Evolutionary conservation across 345 rosid genomes (phyloP), one percentile per base, ranked within the genome.

Genomic region (Theobroma cacao): DNA sequence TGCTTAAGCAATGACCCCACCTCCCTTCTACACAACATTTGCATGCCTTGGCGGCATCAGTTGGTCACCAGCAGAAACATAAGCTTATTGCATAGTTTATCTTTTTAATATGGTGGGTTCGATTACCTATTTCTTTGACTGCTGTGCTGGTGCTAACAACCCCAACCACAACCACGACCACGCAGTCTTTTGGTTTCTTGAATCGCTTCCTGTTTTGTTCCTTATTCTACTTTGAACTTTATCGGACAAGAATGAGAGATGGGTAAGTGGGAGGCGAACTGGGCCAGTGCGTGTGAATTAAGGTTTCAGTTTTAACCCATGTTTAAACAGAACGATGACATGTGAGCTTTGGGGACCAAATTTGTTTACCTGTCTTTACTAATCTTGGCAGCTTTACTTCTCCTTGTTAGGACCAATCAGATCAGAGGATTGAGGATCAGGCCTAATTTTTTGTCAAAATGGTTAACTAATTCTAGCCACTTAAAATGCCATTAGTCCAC

Each of bases 61-160:
- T 89, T 82, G 88, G 78, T 50, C 74, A 85, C 85, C 88, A 70
- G 61, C 79, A 20, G 76, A 55, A 24, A 13, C 22, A 78, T 9
- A 43, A 55, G 30, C 10, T 47, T 38, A 45, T 28, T 33, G 6
- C 14, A 67, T 56, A 45, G 14, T 36, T 2, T 20, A 11, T 65
- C 41, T 36, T 34, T 45, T n/a, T 41, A 61, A 10, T 38, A 38
- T n/a, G n/a, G 48, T 34, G 84, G 86, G 86, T 83, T 82, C 65
- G 92, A 83, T 84, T 65, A 86, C 84, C 89, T 48, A 80, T 75
- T 85, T 64, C 85, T 69, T 81, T 85, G 90, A 89, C 87, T 58
- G 68, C 75, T 50, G 56, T 22, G 76, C 22, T 45, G 52, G 56
- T 77, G 66, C 72, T 70, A 78, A 78, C 79, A 79, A 85, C 80